phyloP scores from a whole-genome alignment of 192 early-diverging fungal genomes.

The Fimicolochytrium jonesii region DNA sequence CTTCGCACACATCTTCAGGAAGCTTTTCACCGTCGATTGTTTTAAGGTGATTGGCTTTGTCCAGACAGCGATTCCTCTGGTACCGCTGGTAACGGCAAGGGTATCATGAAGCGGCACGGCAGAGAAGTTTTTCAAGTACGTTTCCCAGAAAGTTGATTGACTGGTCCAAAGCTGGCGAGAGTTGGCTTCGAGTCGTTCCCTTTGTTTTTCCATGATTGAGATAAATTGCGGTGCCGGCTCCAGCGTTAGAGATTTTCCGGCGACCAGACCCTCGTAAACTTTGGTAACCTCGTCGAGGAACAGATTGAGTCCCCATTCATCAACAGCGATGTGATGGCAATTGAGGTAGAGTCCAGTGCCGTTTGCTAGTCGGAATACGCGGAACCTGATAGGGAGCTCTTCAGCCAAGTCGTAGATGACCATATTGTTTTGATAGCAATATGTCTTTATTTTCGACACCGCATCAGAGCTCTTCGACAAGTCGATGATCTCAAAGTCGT shows the following conservation, averaged over 20 bases:
- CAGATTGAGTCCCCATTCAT: neutral
- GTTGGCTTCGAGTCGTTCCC: neutral
- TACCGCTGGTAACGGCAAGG: too few relatives aligned
- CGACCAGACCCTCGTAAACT: neutral
- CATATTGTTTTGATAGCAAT: too few relatives aligned
- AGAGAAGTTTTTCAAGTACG: too few relatives aligned
- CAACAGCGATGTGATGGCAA: constrained; percentile 15
- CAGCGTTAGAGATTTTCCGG: neutral
- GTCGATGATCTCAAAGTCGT: neutral
- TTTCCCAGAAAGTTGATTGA: too few relatives aligned
- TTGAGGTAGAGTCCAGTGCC: constrained; percentile 2
- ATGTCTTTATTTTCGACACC: neutral
- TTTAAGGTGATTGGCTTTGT: neutral
- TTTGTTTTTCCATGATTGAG: too few relatives aligned
- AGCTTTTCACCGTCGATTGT: neutral
- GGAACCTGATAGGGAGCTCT: constrained; percentile 1
- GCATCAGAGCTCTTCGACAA: neutral
- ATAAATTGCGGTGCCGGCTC: neutral
- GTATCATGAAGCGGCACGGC: too few relatives aligned
- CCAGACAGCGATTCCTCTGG: neutral
- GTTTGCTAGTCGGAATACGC: neutral
- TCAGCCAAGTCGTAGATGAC: constrained; percentile 6
- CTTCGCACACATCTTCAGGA: neutral
- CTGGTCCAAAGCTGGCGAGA: neutral
- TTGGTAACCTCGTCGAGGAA: neutral